These are phyloP conservation scores for Paecilomyces formosus DNA, from an alignment of 2,329 filamentous ascomycete genomes.

Conservation along the genomic window DNA sequence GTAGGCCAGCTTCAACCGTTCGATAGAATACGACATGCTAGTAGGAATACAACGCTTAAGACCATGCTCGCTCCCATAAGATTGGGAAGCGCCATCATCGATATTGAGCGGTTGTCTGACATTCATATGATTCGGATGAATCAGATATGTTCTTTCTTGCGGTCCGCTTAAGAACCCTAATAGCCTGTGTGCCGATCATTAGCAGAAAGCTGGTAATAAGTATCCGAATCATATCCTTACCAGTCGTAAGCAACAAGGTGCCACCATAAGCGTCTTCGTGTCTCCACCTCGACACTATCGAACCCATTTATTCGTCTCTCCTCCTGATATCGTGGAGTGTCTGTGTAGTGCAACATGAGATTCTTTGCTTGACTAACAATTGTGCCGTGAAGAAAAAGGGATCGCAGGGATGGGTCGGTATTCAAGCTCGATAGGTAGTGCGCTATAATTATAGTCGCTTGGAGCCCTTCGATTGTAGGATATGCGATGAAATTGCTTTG, in stretches of 20 bases:
- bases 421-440: constrained; percentile 21
- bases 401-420: constrained; percentile 13
- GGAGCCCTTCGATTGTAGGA: constrained; percentile 25
- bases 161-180: constrained; percentile 35
- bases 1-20: constrained; percentile 34
- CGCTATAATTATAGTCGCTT: constrained; percentile 22
- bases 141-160: constrained; percentile 37
- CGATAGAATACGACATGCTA: constrained; percentile 38
- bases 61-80: constrained; percentile 11
- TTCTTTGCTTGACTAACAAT: constrained; percentile 24
- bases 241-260: constrained; percentile 37
- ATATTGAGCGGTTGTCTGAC: constrained; percentile 36
- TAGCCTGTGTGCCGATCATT: constrained; percentile 18
- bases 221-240: constrained; percentile 14
- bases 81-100: constrained; percentile 30
- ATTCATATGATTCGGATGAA: constrained; percentile 35
- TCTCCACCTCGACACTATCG: constrained; percentile 23
- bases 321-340: constrained; percentile 14
- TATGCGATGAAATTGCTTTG: constrained; percentile 21
- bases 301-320: constrained; percentile 9
- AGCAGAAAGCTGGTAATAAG: not conserved
- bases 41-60: constrained; percentile 31
- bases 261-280: constrained; percentile 38
- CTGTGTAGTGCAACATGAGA: constrained; percentile 29
- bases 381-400: constrained; percentile 16